phyloP scores from a whole-genome alignment of 139 green algal species.

The Microglena sp. region DNA sequence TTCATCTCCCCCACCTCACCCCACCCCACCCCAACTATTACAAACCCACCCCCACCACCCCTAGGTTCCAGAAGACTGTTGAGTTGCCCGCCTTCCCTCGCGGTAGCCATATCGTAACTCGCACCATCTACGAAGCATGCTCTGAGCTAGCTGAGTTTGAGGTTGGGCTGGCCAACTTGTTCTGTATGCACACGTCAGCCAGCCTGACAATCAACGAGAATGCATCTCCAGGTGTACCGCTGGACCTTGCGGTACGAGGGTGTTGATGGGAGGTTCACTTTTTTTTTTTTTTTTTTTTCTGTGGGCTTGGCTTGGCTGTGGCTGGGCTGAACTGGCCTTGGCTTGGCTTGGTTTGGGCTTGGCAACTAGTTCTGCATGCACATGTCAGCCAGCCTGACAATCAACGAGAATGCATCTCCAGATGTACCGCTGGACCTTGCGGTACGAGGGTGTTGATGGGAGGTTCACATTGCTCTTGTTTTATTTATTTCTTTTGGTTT shows the following conservation, averaged over 20 bases:
- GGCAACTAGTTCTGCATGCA: constrained; percentile 57
- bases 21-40: too few relatives aligned
- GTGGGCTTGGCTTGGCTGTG: too few relatives aligned
- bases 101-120: constrained; percentile 66
- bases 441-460: too few relatives aligned
- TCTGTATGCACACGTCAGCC: constrained; percentile 52
- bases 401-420: constrained; percentile 52
- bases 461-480: too few relatives aligned
- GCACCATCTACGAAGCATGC: constrained; percentile 43
- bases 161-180: constrained; percentile 53
- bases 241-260: too few relatives aligned
- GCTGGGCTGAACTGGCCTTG: too few relatives aligned
- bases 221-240: constrained; percentile 31
- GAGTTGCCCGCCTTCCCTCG: constrained; percentile 29
- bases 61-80: neutral
- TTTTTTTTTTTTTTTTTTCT: too few relatives aligned
- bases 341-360: too few relatives aligned
- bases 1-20: too few relatives aligned
- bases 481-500: too few relatives aligned
- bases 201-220: constrained; percentile 64
- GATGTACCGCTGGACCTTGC: constrained; percentile 59
- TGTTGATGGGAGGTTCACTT: too few relatives aligned
- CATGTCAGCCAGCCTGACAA: constrained; percentile 51
- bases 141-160: constrained; percentile 49
- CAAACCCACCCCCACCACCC: too few relatives aligned